Percentiles rank a stretch among this genome's conserved stretches.
Conservation (phyloP, 148 eudicot species). For the Silene latifolia region DNA sequence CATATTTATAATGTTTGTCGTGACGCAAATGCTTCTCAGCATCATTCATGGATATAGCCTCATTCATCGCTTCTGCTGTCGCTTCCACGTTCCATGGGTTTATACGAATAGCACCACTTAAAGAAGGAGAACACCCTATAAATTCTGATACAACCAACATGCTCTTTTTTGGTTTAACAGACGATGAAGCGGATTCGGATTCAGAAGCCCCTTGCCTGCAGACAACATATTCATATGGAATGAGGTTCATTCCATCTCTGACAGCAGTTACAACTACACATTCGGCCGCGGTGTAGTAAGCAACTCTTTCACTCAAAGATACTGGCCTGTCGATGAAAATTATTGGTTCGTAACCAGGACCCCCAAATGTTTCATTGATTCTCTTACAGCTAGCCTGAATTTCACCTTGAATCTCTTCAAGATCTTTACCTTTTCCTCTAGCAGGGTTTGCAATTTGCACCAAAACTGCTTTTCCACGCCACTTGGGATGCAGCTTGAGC, state of each 20-base stretch:
- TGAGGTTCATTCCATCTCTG: slow-evolving; percentile 42
- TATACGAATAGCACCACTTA: slow-evolving; percentile 34
- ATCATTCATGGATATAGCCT: slow-evolving; percentile 34
- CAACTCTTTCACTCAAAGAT: slow-evolving; percentile 30
- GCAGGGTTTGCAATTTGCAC: slow-evolving; percentile 39
- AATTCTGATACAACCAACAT: slow-evolving; percentile 39
- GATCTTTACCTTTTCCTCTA: slow-evolving; percentile 31
- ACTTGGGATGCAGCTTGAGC: slow-evolving; percentile 33
- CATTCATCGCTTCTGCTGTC: slow-evolving; percentile 42
- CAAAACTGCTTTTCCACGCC: slow-evolving; percentile 36
- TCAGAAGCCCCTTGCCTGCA: slow-evolving; percentile 36
- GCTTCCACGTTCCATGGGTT: slow-evolving; percentile 41
- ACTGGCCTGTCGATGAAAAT: slow-evolving; percentile 30
- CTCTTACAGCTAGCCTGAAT: slow-evolving; percentile 30
- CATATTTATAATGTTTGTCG: slow-evolving; percentile 35
- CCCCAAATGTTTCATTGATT: slow-evolving; percentile 30
- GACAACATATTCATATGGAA: slow-evolving; percentile 37
- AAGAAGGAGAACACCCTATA: slow-evolving; percentile 38
- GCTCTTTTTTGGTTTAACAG: slow-evolving; percentile 27
- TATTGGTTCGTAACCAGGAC: slow-evolving; percentile 35
- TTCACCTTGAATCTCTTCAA: slow-evolving; percentile 35
- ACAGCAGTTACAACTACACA: slow-evolving; percentile 41
- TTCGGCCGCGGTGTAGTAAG: slow-evolving; percentile 31
- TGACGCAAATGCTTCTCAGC: slow-evolving; percentile 39
- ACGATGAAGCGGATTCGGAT: slow-evolving; percentile 15